Conservation (phyloP, 495 filamentous ascomycete genomes). For the Rhypophila decipiens region DNA sequence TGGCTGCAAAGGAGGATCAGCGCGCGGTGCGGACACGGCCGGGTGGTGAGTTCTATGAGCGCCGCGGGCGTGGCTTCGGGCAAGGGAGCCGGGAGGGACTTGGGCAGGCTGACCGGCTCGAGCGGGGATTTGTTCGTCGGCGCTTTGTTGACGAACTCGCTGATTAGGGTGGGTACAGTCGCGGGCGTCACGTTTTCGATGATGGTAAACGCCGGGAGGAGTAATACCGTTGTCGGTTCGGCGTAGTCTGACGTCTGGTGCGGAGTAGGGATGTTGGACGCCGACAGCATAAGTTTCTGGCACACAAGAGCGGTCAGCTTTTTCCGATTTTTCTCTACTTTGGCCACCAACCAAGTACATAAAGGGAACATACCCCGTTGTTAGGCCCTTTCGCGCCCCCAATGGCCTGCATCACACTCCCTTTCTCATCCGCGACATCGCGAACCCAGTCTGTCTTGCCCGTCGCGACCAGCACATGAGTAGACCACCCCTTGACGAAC, state of each 20-base stretch:
- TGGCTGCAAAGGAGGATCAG: constrained; percentile 94
- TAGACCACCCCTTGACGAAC: constrained; percentile 79
- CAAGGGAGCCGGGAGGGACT: constrained; percentile 49
- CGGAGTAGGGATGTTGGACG: constrained; percentile 84
- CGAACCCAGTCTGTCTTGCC: constrained; percentile 93
- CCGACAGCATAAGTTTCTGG: constrained; percentile 85
- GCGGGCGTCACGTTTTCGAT: constrained; percentile 80
- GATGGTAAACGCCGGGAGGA: constrained; percentile 82
- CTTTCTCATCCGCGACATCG: constrained; percentile 83
- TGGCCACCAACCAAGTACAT: no score
- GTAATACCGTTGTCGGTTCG: constrained; percentile 71
- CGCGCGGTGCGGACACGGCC: constrained; percentile 70
- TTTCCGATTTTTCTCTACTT: not conserved
- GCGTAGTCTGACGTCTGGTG: constrained; percentile 47
- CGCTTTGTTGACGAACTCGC: constrained; percentile 60
- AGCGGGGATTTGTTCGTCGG: constrained; percentile 74
- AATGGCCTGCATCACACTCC: constrained; percentile 93
- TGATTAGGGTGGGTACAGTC: constrained; percentile 66
- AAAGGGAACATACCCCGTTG: constrained; percentile 62
- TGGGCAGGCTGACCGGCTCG: constrained; percentile 26
- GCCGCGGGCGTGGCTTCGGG: constrained; percentile 23
- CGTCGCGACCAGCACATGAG: constrained; percentile 86
- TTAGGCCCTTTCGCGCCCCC: constrained; percentile 51
- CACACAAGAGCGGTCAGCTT: not conserved
- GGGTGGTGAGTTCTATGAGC: constrained; percentile 50